phyloP scores from a whole-genome alignment of 2,329 filamentous ascomycete genomes.

The Exophiala sp. region DNA sequence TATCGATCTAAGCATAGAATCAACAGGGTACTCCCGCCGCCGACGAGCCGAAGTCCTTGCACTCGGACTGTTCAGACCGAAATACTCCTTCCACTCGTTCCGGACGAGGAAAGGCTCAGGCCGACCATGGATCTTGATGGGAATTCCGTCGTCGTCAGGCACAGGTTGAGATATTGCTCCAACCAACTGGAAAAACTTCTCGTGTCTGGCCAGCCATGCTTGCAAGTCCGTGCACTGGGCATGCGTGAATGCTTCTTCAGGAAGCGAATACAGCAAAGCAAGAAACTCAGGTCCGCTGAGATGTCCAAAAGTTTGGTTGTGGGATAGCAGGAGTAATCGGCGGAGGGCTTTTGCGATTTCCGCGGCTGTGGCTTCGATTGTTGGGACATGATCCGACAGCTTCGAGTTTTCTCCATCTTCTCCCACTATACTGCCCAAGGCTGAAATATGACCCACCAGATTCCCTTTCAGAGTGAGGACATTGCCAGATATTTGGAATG shows the following conservation, averaged over 20 bases:
- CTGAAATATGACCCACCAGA: conserved; percentile 11
- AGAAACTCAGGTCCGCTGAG: conserved; percentile 13
- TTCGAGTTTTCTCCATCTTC: not conserved
- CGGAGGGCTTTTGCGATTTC: conserved; percentile 16
- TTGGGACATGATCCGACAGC: not conserved
- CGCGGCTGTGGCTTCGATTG: conserved; percentile 1
- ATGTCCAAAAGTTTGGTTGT: conserved; percentile 16
- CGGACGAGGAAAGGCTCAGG: conserved; percentile 1
- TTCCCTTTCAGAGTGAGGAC: conserved; percentile 13
- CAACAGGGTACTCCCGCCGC: conserved; percentile 8
- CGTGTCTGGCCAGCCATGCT: conserved; percentile 9
- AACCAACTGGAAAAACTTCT: conserved; percentile 8
- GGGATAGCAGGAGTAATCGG: conserved; percentile 17
- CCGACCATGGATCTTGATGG: conserved; percentile 1
- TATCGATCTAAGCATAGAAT: conserved; percentile 12
- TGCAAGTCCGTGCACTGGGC: conserved; percentile 1
- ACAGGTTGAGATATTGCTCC: not conserved
- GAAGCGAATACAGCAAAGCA: conserved; percentile 13
- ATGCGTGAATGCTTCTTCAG: conserved; percentile 9
- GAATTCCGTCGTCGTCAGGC: conserved; percentile 1
- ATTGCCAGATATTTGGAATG: conserved; percentile 7
- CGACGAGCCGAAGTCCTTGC: conserved; percentile 4
- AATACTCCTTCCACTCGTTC: conserved; percentile 19
- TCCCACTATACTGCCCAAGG: conserved; percentile 7
- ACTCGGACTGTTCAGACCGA: conserved; percentile 6